These are phyloP conservation scores for Austroboletus niveus DNA, from an alignment of 1,284 basidiomycete species.

Conservation along the genomic window DNA sequence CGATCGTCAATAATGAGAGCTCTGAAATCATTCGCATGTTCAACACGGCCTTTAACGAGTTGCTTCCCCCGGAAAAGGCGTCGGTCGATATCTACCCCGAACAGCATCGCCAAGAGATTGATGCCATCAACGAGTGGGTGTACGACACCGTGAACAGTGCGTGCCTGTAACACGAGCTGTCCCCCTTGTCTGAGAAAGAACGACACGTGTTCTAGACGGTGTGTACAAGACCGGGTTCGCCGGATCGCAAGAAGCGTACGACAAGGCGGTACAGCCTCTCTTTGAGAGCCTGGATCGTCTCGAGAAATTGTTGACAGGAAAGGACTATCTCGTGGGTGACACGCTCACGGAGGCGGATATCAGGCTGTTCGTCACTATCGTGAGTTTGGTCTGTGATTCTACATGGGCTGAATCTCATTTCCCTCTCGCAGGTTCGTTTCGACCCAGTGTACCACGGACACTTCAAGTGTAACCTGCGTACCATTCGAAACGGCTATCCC, in stretches of 20 bases:
- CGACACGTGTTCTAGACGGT: slow-evolving; percentile 49
- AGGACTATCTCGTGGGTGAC: slow-evolving; percentile 82
- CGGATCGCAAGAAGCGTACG: slow-evolving; percentile 78
- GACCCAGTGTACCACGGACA: slow-evolving; percentile 90
- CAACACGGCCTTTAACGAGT: slow-evolving; percentile 79
- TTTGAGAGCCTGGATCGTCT: slow-evolving; percentile 81
- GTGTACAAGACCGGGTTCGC: slow-evolving; percentile 94
- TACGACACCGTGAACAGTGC: slow-evolving; percentile 80
- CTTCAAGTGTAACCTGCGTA: slow-evolving; percentile 92
- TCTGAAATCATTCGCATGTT: slow-evolving; percentile 93
- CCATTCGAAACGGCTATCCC: slow-evolving; percentile 79
- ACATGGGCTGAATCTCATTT: neutral
- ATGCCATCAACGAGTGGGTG: slow-evolving; percentile 86
- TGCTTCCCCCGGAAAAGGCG: slow-evolving; percentile 65
- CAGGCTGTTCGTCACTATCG: slow-evolving; percentile 87
- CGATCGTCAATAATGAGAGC: slow-evolving; percentile 95
- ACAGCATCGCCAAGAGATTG: slow-evolving; percentile 73
- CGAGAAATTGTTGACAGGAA: slow-evolving; percentile 75
- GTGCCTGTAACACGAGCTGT: slow-evolving; percentile 16
- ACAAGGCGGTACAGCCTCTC: slow-evolving; percentile 66
- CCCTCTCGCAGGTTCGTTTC: slow-evolving; percentile 33
- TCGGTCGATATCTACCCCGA: slow-evolving; percentile 79
- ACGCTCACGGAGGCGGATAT: slow-evolving; percentile 90
- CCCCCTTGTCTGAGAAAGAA: neutral
- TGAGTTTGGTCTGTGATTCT: slow-evolving; percentile 39